Base-by-base conservation (phyloP, 2,329 filamentous ascomycete genomes). In the Aspergillus unguis region DNA sequence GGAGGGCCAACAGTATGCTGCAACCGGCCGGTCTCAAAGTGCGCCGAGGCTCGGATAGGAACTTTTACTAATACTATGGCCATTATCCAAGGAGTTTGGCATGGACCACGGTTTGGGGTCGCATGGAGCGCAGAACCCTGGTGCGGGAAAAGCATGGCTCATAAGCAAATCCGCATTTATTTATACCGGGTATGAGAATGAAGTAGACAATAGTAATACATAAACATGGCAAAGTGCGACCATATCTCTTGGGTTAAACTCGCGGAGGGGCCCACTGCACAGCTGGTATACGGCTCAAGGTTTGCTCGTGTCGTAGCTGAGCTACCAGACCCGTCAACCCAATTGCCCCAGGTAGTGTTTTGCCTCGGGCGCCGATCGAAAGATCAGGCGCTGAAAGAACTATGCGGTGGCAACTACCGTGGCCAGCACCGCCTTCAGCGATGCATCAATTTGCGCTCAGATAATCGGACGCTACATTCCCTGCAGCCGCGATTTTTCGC, bases 371-470 rank as follows among this genome's bases (percentile, higher is more conserved):
- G 33, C 25, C 33, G 44, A 17, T 26, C 4, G 5, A 48, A 48
- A 26, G 44, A 48, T 40, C 33, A 29, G 33, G 35, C 44, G 7
- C 29, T 47, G 32, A 31, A 31, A 27, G 29, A 47, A 17, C 23
- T 47, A 29, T 47, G 32, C 29, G 17, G 17, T 11, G 35, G 44
- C 28, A 48, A 35, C 35, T 48, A 48, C 17, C 33, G 44, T 36
- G 27, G n/a, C 10, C 11, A 40, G 33, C 33, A 36, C 9, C 33
- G 9, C 9, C 7, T 36, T 36, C 44, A 40, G 27, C 31, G 26
- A 28, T 25, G 26, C 27, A 48, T 48, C n/a, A 48, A 40, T 26
- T 26, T 48, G 4, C 44, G 33, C 44, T 48, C 33, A n/a, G 44
- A 48, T 40, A 47, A 35, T 17, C 31, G 29, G n/a, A 37, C 32